Conservation (phyloP, 202 grass and related monocot genomes). For the Schoenoplectus triqueter region DNA sequence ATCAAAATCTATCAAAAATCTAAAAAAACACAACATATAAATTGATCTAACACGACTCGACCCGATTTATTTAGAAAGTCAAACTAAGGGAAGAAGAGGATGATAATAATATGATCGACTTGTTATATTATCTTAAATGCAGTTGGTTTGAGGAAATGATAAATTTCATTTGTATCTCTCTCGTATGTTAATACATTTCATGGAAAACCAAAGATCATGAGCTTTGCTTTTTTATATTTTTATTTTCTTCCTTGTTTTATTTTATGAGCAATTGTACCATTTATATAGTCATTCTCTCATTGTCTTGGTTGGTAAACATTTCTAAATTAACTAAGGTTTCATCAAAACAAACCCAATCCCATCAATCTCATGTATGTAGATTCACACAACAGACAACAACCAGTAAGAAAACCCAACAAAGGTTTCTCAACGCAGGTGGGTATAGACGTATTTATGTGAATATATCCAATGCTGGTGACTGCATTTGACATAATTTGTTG, state of each 20-base stretch:
- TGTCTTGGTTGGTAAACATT: not conserved
- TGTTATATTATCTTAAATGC: too few species aligned
- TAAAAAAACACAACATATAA: too few species aligned
- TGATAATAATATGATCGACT: too few species aligned
- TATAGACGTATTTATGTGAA: not conserved
- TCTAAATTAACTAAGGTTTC: not conserved
- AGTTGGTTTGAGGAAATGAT: too few species aligned
- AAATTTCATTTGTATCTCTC: too few species aligned
- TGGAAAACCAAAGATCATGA: not conserved
- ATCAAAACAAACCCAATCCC: not conserved
- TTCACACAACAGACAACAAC: conserved; percentile 16
- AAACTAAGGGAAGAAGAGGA: too few species aligned
- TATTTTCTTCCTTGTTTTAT: not conserved
- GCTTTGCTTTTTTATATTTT: not conserved
- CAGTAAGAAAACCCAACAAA: conserved; percentile 33
- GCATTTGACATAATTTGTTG: conserved; percentile 1
- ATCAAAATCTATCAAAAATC: too few species aligned
- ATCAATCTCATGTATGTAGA: not conserved
- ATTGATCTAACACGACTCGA: too few species aligned
- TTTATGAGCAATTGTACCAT: not conserved
- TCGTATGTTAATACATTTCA: too few species aligned
- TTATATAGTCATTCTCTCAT: not conserved
- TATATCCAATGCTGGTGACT: not conserved
- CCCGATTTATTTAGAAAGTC: too few species aligned
- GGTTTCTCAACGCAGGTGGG: conserved; percentile 22